Percentiles rank a stretch among this genome's conserved stretches.
These are phyloP conservation scores for Aureobasidium namibiae DNA, from an alignment of 2,329 filamentous ascomycete species.

Conservation along the genomic window DNA sequence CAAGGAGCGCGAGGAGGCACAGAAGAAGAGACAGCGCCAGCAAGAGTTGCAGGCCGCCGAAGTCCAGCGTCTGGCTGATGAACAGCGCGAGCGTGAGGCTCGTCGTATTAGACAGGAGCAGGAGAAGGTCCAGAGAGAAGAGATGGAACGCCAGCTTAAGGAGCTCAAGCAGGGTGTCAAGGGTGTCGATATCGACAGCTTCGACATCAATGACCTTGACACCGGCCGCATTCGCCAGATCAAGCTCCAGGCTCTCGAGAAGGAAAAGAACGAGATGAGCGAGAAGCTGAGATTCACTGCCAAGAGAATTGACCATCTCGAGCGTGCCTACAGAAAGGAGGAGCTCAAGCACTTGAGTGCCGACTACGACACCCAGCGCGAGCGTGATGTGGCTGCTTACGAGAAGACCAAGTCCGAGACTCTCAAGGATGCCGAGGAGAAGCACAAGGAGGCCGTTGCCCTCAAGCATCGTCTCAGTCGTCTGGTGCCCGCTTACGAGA, in stretches of 20 bases:
- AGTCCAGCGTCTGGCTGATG: conserved; percentile 77
- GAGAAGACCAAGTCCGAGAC: conserved; percentile 71
- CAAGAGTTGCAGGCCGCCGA: conserved; percentile 87
- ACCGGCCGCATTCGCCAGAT: conserved; percentile 70
- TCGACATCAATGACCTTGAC: conserved; percentile 65
- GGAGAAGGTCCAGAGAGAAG: conserved; percentile 54
- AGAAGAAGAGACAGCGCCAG: conserved; percentile 75
- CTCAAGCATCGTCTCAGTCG: conserved; percentile 87
- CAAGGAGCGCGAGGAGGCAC: conserved; percentile 87
- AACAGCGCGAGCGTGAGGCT: conserved; percentile 83
- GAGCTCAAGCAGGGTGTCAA: conserved; percentile 87
- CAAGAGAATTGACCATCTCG: conserved; percentile 93
- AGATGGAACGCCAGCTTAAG: conserved; percentile 77
- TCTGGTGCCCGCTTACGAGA: conserved; percentile 75
- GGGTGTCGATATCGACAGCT: conserved; percentile 73
- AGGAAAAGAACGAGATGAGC: conserved; percentile 93
- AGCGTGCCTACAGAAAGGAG: conserved; percentile 93
- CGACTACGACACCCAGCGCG: conserved; percentile 77
- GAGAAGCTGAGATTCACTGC: conserved; percentile 85
- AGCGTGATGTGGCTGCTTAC: conserved; percentile 70
- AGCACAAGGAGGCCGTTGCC: conserved; percentile 86
- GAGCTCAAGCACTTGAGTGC: conserved; percentile 83
- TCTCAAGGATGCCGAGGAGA: conserved; percentile 69
- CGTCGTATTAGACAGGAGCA: conserved; percentile 80
- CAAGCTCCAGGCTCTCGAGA: conserved; percentile 91